Evolutionary conservation across 2,329 filamentous ascomycete species (phyloP).

Genomic region (Chaetomiaceae sp.): DNA sequence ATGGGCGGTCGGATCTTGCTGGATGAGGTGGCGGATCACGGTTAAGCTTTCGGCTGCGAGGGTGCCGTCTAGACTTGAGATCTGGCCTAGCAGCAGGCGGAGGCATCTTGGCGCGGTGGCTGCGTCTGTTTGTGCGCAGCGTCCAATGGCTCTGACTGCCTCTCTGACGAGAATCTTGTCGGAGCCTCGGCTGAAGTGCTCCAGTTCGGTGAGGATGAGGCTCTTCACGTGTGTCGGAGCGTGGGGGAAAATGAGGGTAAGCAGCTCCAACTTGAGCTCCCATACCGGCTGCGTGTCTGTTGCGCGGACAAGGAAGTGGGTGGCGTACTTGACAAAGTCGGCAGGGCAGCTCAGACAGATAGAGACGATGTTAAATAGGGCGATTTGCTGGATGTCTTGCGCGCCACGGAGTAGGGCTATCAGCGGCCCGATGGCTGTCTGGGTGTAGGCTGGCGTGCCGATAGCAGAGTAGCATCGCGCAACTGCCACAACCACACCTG

Average conservation of each 20-base stretch:
- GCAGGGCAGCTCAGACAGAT: slow-evolving; percentile 72
- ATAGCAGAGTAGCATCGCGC: slow-evolving; percentile 80
- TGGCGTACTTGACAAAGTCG: slow-evolving; percentile 82
- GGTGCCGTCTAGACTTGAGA: slow-evolving; percentile 80
- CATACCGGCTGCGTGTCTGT: slow-evolving; percentile 78
- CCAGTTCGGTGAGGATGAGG: slow-evolving; percentile 84
- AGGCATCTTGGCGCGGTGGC: slow-evolving; percentile 74
- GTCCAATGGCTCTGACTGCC: slow-evolving; percentile 85
- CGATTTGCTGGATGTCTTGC: slow-evolving; percentile 83
- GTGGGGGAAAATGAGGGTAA: slow-evolving; percentile 87
- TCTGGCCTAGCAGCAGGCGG: slow-evolving; percentile 76
- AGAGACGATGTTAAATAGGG: slow-evolving; percentile 92
- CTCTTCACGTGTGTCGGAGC: slow-evolving; percentile 71
- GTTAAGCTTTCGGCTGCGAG: slow-evolving; percentile 90
- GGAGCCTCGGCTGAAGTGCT: slow-evolving; percentile 77
- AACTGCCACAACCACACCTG: slow-evolving; percentile 85
- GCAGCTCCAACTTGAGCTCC: slow-evolving; percentile 85
- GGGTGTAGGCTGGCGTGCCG: slow-evolving; percentile 72
- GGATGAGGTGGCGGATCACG: slow-evolving; percentile 91
- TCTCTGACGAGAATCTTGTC: slow-evolving; percentile 79
- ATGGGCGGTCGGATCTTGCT: slow-evolving; percentile 79
- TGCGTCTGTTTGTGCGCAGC: slow-evolving; percentile 78
- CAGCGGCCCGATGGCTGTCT: slow-evolving; percentile 73
- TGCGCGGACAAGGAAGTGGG: slow-evolving; percentile 81
- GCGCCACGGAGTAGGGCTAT: slow-evolving; percentile 80